Evolutionary conservation across 2,329 filamentous ascomycete genomes (phyloP).

Genomic region (Talaromyces funiculosus): DNA sequence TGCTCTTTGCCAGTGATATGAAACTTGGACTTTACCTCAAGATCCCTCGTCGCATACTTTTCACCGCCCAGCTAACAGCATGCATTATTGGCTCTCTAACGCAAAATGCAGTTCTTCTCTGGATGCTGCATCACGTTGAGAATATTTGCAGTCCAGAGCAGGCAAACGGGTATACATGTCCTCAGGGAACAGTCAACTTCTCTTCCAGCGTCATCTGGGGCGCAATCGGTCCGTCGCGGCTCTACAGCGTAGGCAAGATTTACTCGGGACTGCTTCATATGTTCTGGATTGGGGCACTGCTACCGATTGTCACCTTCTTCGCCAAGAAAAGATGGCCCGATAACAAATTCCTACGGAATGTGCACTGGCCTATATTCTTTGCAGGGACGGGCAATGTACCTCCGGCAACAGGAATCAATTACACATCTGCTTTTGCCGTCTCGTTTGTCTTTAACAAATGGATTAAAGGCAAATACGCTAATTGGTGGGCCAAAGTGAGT

Average conservation of each 20-base stretch:
- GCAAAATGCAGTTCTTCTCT: slow-evolving; percentile 34
- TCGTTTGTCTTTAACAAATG: slow-evolving; percentile 33
- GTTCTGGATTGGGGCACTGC: slow-evolving; percentile 44
- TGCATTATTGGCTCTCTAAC: slow-evolving; percentile 42
- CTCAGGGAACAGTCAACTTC: slow-evolving; percentile 41
- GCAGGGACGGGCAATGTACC: slow-evolving; percentile 23
- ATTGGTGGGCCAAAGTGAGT: slow-evolving; percentile 20
- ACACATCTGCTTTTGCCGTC: slow-evolving; percentile 21
- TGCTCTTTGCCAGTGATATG: slow-evolving; percentile 45
- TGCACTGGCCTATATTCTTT: slow-evolving; percentile 25
- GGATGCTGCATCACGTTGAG: slow-evolving; percentile 29
- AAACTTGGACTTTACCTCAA: slow-evolving; percentile 50
- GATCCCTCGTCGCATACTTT: slow-evolving; percentile 42
- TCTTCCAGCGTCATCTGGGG: slow-evolving; percentile 46
- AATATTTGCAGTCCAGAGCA: slow-evolving; percentile 37
- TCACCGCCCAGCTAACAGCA: slow-evolving; percentile 44
- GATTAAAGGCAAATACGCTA: slow-evolving; percentile 14
- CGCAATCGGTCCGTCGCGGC: slow-evolving; percentile 43
- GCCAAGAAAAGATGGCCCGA: slow-evolving; percentile 55
- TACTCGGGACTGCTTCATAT: slow-evolving; percentile 44
- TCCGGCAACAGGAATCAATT: slow-evolving; percentile 23
- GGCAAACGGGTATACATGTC: slow-evolving; percentile 44
- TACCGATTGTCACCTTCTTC: slow-evolving; percentile 44
- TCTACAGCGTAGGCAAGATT: slow-evolving; percentile 43
- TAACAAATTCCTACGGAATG: slow-evolving; percentile 27